A percentile compares a stretch with the other conserved stretches of the same genome.
Evolutionary conservation across 2,329 filamentous ascomycete species (phyloP).

Genomic region (Nigrospora osmanthi): DNA sequence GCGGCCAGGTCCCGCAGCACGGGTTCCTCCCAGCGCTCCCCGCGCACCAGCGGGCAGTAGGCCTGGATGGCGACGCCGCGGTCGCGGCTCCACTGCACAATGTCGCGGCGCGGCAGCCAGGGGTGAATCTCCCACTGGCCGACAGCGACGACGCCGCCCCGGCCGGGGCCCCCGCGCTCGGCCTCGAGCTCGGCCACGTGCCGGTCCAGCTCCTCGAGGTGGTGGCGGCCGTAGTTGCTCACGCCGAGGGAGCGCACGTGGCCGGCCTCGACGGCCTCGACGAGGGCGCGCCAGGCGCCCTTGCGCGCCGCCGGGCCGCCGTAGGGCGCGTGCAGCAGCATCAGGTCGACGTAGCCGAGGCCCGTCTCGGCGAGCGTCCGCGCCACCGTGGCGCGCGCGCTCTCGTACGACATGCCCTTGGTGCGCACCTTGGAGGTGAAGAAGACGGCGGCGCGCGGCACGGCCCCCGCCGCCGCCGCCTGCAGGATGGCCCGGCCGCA

Average conservation of each 20-base stretch:
- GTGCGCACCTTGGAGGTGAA: conserved; percentile 49
- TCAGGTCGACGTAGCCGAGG: conserved; percentile 60
- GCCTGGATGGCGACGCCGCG: conserved; percentile 56
- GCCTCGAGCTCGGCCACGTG: conserved; percentile 54
- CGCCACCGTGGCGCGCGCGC: conserved; percentile 55
- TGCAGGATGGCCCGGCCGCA: conserved; percentile 34
- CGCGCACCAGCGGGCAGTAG: conserved; percentile 55
- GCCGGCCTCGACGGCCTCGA: conserved; percentile 54
- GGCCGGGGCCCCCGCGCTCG: conserved; percentile 49
- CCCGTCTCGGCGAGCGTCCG: conserved; percentile 54
- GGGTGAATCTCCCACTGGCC: conserved; percentile 89
- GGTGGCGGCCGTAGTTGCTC: conserved; percentile 59
- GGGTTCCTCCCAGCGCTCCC: conserved; percentile 63
- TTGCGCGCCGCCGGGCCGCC: conserved; percentile 48
- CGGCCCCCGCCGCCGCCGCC: conserved; percentile 10
- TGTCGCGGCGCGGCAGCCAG: conserved; percentile 74
- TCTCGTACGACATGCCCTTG: conserved; percentile 47
- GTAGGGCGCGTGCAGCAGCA: conserved; percentile 55
- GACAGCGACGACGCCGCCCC: conserved; percentile 67
- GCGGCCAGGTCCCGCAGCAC: conserved; percentile 56
- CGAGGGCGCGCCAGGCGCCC: conserved; percentile 53
- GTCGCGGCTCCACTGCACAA: conserved; percentile 67
- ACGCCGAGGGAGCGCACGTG: conserved; percentile 55
- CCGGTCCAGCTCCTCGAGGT: conserved; percentile 51
- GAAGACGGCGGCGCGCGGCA: conserved; percentile 41